Conservation (phyloP, 257 asterid genomes). For the Eustoma russellianum region DNA sequence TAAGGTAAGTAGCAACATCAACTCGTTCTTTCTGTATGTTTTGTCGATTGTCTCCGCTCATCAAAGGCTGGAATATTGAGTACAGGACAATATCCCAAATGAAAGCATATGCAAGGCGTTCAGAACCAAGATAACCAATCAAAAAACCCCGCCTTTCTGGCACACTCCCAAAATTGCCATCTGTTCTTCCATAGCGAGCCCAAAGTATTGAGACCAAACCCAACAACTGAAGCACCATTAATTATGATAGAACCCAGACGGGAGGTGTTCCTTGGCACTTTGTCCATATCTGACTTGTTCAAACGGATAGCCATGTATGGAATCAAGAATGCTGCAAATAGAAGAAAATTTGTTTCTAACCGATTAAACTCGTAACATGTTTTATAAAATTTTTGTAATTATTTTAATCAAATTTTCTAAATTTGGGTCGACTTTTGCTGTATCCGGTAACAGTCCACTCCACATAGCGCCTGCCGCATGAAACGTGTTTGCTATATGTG, state of each 20-base stretch:
- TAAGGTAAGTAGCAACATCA: constrained; percentile 39
- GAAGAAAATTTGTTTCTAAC: too few species aligned
- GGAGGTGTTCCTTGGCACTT: constrained; percentile 37
- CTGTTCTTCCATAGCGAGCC: constrained; percentile 75
- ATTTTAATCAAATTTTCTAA: too few species aligned
- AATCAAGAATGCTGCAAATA: constrained; percentile 67
- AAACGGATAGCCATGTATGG: constrained; percentile 94
- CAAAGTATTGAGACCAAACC: constrained; percentile 51
- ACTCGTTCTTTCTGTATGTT: constrained; percentile 47
- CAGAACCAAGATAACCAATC: constrained; percentile 53
- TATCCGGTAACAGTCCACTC: too few species aligned
- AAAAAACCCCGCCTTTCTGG: constrained; percentile 59
- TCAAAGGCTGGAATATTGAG: constrained; percentile 80
- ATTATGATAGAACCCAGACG: constrained; percentile 58
- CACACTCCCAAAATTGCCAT: constrained; percentile 49
- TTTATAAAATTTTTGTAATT: too few species aligned
- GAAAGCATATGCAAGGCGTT: constrained; percentile 90
- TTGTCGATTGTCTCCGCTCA: constrained; percentile 68
- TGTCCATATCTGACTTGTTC: constrained; percentile 27
- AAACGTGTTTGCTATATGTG: too few species aligned
- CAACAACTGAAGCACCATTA: constrained; percentile 57
- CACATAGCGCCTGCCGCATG: too few species aligned
- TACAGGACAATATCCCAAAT: constrained; percentile 78
- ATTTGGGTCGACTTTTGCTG: too few species aligned
- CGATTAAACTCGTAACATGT: too few species aligned